Evolutionary conservation across 768 basidiomycete species (phyloP), one percentile per base, ranked within the genome.

Genomic region (Dioszegia hungarica): DNA sequence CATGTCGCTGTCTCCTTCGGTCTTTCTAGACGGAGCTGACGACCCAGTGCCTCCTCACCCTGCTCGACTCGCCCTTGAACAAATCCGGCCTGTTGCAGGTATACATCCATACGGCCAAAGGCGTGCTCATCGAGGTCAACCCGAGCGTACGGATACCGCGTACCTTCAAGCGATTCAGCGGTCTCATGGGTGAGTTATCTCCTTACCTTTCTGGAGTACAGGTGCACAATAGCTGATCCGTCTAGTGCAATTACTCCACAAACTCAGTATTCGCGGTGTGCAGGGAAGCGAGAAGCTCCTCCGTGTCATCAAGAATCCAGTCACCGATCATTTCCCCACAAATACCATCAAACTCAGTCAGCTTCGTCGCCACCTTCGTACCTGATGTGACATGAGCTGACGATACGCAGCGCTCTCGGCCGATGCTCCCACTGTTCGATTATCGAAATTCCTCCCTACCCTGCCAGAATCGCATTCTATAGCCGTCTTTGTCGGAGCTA

Each of bases 81-180:
- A 98, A 98, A 78, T 89, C 94, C 8, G 95, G 95, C 10, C 78
- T 90, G 25, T 83, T 98, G 11, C 95, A 98, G 76, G 92, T 99
- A 17, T 99, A 94, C 79, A 93, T 99, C 59, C 93, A 97, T 79
- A 98, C 95, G 15, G 89, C 91, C 17, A 90, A 88, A 68, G 92
- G 92, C 36, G 89, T 92, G 12, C 83, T 99, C 43, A 98, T 99
- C 73, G 94, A 99, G 78, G 91, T 98, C 65, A 98, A 99, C 76
- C 95, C 95, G 2, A 88, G 90, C 77, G 92, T 98, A 11, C 84
- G 95, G 54, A 99, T 99, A 68, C 95, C 95, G 11, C 83, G 95
- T 61, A 99, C 95, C 12, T 98, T 99, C 78, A 99, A 99, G 78
- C 85, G 95, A 10, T 99, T 99, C 78, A 91, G 90, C 56, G 95